Evolutionary conservation across 2,329 filamentous ascomycete species (phyloP).

Genomic region (Trichophyton benhamiae): DNA sequence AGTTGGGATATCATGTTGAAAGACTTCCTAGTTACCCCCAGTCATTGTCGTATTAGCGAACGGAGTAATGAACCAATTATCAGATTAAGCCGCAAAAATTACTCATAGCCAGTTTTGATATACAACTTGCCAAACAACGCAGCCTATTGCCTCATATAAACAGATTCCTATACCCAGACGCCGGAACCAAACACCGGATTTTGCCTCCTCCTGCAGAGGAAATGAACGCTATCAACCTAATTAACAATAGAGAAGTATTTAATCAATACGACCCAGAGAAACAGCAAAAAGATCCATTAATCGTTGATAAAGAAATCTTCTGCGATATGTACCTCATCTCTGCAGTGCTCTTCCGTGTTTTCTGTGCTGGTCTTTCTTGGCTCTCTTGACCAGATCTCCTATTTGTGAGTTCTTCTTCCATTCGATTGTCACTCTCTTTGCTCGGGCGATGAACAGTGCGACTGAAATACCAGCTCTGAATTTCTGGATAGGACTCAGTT

Average conservation of each 20-base stretch:
- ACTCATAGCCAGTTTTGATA: background rate
- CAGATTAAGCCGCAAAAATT: background rate
- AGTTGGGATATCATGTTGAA: constrained; percentile 6
- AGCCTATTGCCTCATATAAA: background rate
- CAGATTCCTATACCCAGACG: background rate
- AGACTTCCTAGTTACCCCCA: background rate
- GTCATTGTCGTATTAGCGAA: constrained; percentile 14
- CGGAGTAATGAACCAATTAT: constrained; percentile 3
- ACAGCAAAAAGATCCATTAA: background rate
- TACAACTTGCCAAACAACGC: background rate
- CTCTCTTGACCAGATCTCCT: constrained; percentile 33
- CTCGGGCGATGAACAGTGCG: constrained; percentile 35
- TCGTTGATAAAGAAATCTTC: background rate
- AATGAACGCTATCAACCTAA: background rate
- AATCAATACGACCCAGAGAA: background rate
- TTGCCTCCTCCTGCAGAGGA: background rate
- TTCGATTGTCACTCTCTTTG: constrained; percentile 34
- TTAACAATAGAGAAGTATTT: background rate
- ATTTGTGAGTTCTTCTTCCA: constrained; percentile 34
- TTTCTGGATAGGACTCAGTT: constrained; percentile 28
- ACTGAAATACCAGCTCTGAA: constrained; percentile 31
- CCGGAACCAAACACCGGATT: background rate
- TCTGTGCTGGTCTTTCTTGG: constrained; percentile 22
- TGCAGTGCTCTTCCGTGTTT: constrained; percentile 26
- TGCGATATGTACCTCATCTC: background rate